Evolutionary conservation across 139 green algal species (phyloP).

Genomic region (Zygnema cylindricum): DNA sequence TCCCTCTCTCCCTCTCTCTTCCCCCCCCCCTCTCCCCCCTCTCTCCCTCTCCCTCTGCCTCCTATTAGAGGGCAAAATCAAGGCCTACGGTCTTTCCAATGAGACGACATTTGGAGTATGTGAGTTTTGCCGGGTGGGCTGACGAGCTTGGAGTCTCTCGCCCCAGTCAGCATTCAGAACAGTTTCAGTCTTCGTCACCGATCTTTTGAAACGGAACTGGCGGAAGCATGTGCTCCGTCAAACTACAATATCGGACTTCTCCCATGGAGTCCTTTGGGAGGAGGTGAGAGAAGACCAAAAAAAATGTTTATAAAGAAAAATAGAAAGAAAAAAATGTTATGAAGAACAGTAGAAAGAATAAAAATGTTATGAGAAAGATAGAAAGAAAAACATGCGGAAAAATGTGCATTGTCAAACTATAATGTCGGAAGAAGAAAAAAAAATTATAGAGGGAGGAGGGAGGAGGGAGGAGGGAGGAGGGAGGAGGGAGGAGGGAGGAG

Average conservation of each 20-base stretch:
- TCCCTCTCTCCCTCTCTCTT: too few species aligned
- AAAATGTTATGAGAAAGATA: neutral
- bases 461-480: too few species aligned
- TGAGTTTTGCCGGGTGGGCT: constrained; percentile 68
- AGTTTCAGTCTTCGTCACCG: constrained; percentile 74
- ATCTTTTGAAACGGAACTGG: constrained; percentile 86
- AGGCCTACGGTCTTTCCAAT: constrained; percentile 86
- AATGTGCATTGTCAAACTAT: constrained; percentile 19
- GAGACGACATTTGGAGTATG: constrained; percentile 90
- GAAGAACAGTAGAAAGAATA: constrained; percentile 3
- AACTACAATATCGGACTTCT: constrained; percentile 85
- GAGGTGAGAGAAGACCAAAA: constrained; percentile 47
- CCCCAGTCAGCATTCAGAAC: constrained; percentile 83
- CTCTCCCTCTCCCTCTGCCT: too few species aligned
- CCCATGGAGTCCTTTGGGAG: constrained; percentile 81
- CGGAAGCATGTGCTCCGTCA: constrained; percentile 68
- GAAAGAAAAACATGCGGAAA: constrained; percentile 8
- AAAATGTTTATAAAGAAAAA: constrained; percentile 20
- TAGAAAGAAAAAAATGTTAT: constrained; percentile 2
- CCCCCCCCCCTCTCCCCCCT: too few species aligned
- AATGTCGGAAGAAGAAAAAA: too few species aligned
- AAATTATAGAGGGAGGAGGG: too few species aligned
- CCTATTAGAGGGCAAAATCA: too few species aligned
- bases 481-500: too few species aligned
- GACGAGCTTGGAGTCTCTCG: constrained; percentile 71